Evolutionary conservation across 2,329 filamentous ascomycete species (phyloP), one percentile per base, ranked within the genome.

Genomic region (Fusarium staphyleae): DNA sequence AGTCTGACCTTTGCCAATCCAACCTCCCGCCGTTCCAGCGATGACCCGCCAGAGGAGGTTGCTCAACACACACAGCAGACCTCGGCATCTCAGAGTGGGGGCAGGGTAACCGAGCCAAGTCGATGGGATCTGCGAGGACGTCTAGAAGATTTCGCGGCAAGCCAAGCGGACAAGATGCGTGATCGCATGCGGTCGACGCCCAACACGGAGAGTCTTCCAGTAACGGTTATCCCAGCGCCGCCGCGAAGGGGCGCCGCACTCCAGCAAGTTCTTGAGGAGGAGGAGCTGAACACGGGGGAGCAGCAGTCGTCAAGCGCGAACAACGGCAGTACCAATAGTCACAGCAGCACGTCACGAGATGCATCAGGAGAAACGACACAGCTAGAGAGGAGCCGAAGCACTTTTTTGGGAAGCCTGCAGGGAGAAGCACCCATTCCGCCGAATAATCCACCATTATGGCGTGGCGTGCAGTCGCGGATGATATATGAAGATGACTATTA

Each of bases 151-250:
- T 87, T 87, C 62, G 83, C 84, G 1, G 82, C 77, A 1, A 79
- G 77, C 7, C 84, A 87, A 56, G 85, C 84, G 1, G 85, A 87
- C 57, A 81, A 77, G 66, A 69, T 87, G 5, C 76, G 83, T 9
- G 84, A 87, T 48, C 79, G 75, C 51, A 77, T 85, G 39, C 76
- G 80, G 10, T 79, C 83, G 9, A 79, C 78, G 1, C 76, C 79
- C 1, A 79, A 83, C 60, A 83, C 79, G 2, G 80, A 81, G 15
- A 80, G 78, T 54, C 72, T 87, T 14, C 83, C 84, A 1, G 78
- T 85, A 1, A 84, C 77, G 14, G 79, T 86, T 7, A 86, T 88
- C 12, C 85, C 85, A 3, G 84, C 85, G 1, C 85, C 85, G 14
- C 78, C 80, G 29, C 78, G 85, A n/a, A 75, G 78, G 51, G 83